Evolutionary conservation across 805 yeast species (phyloP), one percentile per base, ranked within the genome.

Genomic region (Suhomyces sp.): DNA sequence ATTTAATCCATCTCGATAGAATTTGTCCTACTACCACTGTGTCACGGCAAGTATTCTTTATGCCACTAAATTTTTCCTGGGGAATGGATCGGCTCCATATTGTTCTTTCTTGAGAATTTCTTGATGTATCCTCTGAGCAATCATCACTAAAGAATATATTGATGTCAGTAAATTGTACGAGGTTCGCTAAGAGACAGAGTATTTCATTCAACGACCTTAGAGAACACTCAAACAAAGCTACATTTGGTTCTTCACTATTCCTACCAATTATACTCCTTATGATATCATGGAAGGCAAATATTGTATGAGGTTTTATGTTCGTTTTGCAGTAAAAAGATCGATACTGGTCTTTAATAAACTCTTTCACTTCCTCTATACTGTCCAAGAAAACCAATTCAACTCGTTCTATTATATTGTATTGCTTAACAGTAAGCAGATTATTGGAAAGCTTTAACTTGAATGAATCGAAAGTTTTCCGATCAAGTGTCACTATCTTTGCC

Each of bases 1-100:
- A 48, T 39, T 33, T 47, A 8, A 51, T 33, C 60, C 60, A 57
- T 49, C 56, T 57, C 6, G 60, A 57, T 17, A 57, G 44, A 13
- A 57, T 45, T 27, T 51, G n/a, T 22, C 55, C 56, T 10, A 56
- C 22, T 37, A 15, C 17, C 17, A 27, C 22, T n/a, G 22, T 15
- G 10, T 15, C 21, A n/a, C 43, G n/a, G 43, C 8, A 10, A 6
- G 43, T 4, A 4, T 39, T 15, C 43, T 10, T 8, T 15, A n/a
- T 10, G 20, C 12, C 29, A 24, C 17, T 44, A 21, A n/a, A 19
- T n/a, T 24, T 22, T 10, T 4, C n/a, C 15, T 45, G 10, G 9
- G 47, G 40, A 21, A 45, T 4, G 3, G 13, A 6, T 13, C 29
- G 17, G 12, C 13, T 46, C 48, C 48, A 46, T 33, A 35, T 33